Evolutionary conservation across 2,329 filamentous ascomycete genomes (phyloP).

Genomic region (Exophiala viscosa): DNA sequence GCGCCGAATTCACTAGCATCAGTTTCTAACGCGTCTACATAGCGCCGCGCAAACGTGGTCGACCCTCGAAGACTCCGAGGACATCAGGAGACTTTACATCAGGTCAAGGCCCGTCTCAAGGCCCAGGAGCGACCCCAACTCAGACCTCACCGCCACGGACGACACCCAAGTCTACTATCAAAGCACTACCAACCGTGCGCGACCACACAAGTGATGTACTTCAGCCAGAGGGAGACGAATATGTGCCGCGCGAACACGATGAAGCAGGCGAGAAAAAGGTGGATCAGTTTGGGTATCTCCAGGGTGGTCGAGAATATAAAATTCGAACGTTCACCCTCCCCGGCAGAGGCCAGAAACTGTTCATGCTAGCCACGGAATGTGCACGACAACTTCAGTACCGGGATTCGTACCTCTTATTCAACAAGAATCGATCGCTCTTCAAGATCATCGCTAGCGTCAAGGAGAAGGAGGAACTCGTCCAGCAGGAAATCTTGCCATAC

Average conservation of each 20-base stretch:
- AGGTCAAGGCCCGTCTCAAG: constrained; percentile 24
- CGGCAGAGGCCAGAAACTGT: constrained; percentile 85
- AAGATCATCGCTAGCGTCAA: constrained; percentile 96
- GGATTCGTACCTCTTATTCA: constrained; percentile 97
- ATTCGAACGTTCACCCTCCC: constrained; percentile 93
- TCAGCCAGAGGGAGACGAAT: constrained; percentile 84
- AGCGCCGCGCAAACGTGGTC: constrained; percentile 47
- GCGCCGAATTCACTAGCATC: background rate
- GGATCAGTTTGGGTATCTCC: constrained; percentile 72
- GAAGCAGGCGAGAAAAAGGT: constrained; percentile 95
- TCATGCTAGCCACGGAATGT: constrained; percentile 98
- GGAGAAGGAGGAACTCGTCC: constrained; percentile 94
- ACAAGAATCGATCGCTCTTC: constrained; percentile 93
- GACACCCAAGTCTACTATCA: constrained; percentile 61
- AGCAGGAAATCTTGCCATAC: constrained; percentile 92
- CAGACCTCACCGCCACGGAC: constrained; percentile 55
- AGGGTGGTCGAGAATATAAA: constrained; percentile 80
- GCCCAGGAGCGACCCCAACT: constrained; percentile 45
- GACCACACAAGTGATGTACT: constrained; percentile 98
- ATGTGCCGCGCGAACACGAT: constrained; percentile 88
- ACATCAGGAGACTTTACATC: constrained; percentile 33
- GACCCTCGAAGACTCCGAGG: constrained; percentile 48
- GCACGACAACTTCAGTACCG: constrained; percentile 89
- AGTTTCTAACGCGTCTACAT: constrained; percentile 7
- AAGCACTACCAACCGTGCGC: constrained; percentile 89